phyloP scores from a whole-genome alignment of 257 asterid species.

The Asclepias syriaca region DNA sequence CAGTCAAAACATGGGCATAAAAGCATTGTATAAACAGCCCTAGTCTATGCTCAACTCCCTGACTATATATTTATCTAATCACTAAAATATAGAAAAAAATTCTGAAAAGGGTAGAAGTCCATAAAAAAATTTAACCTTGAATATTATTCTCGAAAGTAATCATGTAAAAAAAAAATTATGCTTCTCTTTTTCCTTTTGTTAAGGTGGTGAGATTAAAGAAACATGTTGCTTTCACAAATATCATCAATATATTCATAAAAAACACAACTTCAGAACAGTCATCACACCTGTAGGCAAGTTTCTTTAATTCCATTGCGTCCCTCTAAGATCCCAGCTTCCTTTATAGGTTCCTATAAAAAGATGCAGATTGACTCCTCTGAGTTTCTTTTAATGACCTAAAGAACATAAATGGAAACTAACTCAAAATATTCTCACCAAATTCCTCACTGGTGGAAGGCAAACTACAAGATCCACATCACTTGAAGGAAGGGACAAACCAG shows the following conservation, averaged over 20 bases:
- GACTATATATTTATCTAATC: not conserved
- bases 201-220: not conserved
- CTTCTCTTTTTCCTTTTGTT: not conserved
- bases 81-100: not conserved
- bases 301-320: constrained; percentile 99
- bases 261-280: constrained; percentile 2
- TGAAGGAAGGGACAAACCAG: constrained; percentile 93
- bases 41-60: not conserved
- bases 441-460: constrained; percentile 97
- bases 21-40: not conserved
- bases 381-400: not conserved
- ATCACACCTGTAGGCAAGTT: constrained; percentile 92
- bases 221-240: not conserved
- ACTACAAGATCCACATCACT: constrained; percentile 99
- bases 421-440: constrained; percentile 61
- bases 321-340: constrained; percentile 99
- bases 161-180: too few species aligned
- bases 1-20: not conserved
- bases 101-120: not conserved
- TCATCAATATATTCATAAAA: not conserved
- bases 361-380: constrained; percentile 16
- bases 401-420: not conserved
- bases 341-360: constrained; percentile 81
- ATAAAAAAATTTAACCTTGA: not conserved
- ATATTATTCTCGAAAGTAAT: too few species aligned